phyloP scores from a whole-genome alignment of 345 rosid genomes.

The Capsella bursapastoris region DNA sequence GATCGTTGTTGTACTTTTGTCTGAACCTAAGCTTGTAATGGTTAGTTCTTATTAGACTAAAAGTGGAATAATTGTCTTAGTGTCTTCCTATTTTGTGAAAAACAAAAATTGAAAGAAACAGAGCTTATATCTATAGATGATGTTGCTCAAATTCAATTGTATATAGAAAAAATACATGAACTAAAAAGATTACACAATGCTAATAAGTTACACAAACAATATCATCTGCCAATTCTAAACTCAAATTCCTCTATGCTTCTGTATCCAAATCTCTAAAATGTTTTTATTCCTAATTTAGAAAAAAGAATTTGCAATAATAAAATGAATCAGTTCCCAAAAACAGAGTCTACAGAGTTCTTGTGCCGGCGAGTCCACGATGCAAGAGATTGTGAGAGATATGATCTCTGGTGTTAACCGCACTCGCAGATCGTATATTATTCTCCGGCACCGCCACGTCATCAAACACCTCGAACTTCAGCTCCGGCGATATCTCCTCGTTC shows the following conservation, averaged over 20 bases:
- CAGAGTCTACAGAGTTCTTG: constrained; percentile 42
- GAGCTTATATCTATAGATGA: not conserved
- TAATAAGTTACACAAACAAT: constrained; percentile 17
- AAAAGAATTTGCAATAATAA: constrained; percentile 41
- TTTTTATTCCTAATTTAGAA: constrained; percentile 36
- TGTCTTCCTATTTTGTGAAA: not conserved
- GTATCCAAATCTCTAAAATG: constrained; percentile 29
- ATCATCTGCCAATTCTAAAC: constrained; percentile 20
- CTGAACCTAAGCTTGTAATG: constrained; percentile 5
- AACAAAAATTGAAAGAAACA: not conserved
- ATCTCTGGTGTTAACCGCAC: constrained; percentile 63
- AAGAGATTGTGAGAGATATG: constrained; percentile 73
- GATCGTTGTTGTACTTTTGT: not conserved
- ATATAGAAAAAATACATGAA: constrained; percentile 26
- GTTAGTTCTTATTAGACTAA: not conserved
- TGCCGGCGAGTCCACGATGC: constrained; percentile 71
- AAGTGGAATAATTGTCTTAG: not conserved
- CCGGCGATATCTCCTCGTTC: constrained; percentile 60
- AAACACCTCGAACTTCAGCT: constrained; percentile 51
- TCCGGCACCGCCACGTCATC: constrained; percentile 77
- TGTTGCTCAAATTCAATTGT: constrained; percentile 11
- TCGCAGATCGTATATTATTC: constrained; percentile 53
- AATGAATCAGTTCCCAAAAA: constrained; percentile 11
- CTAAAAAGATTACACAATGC: constrained; percentile 30
- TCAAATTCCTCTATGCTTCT: constrained; percentile 18